Evolutionary conservation across 495 filamentous ascomycete genomes (phyloP).

Genomic region (Cryomyces antarcticus): DNA sequence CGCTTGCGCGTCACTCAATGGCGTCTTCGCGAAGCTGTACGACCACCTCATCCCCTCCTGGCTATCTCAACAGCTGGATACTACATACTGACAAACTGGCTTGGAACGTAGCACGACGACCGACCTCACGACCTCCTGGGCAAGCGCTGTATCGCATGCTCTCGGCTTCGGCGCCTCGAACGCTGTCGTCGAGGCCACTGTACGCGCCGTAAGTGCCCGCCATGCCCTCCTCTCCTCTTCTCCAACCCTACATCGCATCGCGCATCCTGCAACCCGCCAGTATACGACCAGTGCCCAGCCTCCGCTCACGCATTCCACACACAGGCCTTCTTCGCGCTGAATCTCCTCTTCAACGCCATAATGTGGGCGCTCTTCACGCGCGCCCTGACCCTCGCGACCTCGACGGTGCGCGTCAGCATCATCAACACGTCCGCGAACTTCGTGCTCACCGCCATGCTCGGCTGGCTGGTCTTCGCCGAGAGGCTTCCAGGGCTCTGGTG

Average conservation of each 20-base stretch:
- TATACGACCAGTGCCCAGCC: no score
- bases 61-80: neutral
- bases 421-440: constrained; percentile 92
- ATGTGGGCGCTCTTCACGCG: constrained; percentile 86
- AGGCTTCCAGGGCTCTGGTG: constrained; percentile 64
- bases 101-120: constrained; percentile 52
- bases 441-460: constrained; percentile 70
- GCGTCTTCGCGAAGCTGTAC: constrained; percentile 90
- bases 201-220: constrained; percentile 42
- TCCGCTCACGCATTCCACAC: neutral
- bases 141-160: constrained; percentile 37
- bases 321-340: constrained; percentile 71
- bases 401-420: constrained; percentile 77
- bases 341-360: constrained; percentile 73
- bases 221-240: neutral
- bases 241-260: neutral
- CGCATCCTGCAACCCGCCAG: neutral
- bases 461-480: constrained; percentile 54
- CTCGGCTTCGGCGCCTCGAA: constrained; percentile 34
- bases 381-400: constrained; percentile 64
- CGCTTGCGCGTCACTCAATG: constrained; percentile 80
- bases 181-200: constrained; percentile 36
- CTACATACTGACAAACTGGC: neutral
- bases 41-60: constrained; percentile 9
- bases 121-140: constrained; percentile 51